Evolutionary conservation across 495 filamentous ascomycete genomes (phyloP).

Genomic region (Chaetomium fimeti): DNA sequence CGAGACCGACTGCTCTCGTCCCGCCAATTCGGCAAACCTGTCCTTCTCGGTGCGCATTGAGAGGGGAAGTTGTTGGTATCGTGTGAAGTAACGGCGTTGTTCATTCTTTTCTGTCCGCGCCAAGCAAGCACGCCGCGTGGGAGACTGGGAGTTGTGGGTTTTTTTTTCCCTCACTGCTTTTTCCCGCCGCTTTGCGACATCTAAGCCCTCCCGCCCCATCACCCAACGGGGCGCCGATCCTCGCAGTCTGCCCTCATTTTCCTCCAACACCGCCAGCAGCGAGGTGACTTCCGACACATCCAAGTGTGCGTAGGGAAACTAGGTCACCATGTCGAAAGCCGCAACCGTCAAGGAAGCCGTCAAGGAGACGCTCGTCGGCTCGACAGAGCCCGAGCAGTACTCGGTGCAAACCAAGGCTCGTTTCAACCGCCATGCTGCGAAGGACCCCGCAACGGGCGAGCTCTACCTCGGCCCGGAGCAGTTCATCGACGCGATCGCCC

Average conservation of each 20-base stretch:
- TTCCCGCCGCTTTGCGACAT: not conserved
- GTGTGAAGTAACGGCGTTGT: not conserved
- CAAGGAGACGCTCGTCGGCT: constrained; percentile 75
- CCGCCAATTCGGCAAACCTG: constrained; percentile 8
- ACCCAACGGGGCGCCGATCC: constrained; percentile 13
- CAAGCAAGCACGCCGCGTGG: not conserved
- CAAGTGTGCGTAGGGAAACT: not conserved
- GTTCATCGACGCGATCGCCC: constrained; percentile 89
- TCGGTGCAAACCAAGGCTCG: constrained; percentile 66
- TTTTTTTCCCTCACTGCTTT: constrained; percentile 12
- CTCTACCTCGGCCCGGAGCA: constrained; percentile 75
- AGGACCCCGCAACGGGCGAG: constrained; percentile 73
- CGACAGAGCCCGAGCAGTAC: constrained; percentile 55
- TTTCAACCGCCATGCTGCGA: constrained; percentile 74
- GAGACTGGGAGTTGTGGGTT: constrained; percentile 6
- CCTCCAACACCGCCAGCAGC: constrained; percentile 7
- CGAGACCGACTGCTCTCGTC: constrained; percentile 12
- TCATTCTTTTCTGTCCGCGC: constrained; percentile 11
- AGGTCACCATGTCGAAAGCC: constrained; percentile 39
- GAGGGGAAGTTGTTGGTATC: constrained; percentile 7
- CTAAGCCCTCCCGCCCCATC: constrained; percentile 5
- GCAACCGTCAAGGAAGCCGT: constrained; percentile 63
- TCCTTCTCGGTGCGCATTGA: constrained; percentile 8
- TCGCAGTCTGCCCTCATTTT: not conserved
- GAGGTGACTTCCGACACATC: not conserved